Evolutionary conservation across 2,329 filamentous ascomycete genomes (phyloP).

Genomic region (Coleophoma cylindrospora): DNA sequence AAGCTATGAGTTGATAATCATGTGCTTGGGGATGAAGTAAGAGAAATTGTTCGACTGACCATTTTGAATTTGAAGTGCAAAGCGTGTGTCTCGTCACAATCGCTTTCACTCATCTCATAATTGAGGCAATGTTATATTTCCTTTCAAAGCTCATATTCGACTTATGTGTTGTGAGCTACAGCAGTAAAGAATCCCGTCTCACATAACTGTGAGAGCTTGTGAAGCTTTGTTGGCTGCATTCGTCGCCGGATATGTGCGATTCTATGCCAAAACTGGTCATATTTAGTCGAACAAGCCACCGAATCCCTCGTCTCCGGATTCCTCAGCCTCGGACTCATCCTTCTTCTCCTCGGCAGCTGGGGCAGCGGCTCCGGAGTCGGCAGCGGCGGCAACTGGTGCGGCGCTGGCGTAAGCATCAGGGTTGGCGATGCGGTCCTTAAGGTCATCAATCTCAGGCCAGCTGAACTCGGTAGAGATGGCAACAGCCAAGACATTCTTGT

Average conservation of each 20-base stretch:
- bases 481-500: slow-evolving; percentile 94
- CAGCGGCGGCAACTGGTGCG: slow-evolving; percentile 63
- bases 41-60: slow-evolving; percentile 17
- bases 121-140: background rate
- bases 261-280: slow-evolving; percentile 15
- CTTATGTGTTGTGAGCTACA: slow-evolving; percentile 4
- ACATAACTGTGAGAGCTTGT: too few species aligned
- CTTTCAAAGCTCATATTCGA: slow-evolving; percentile 3
- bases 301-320: slow-evolving; percentile 60
- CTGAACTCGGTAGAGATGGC: slow-evolving; percentile 86
- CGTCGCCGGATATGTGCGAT: background rate
- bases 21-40: slow-evolving; percentile 11
- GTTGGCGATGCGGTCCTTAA: slow-evolving; percentile 99
- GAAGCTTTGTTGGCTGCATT: too few species aligned
- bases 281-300: slow-evolving; percentile 72
- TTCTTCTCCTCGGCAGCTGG: slow-evolving; percentile 54
- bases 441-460: slow-evolving; percentile 93
- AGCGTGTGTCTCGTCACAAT: background rate
- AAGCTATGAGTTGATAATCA: slow-evolving; percentile 32
- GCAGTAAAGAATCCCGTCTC: too few species aligned
- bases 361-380: slow-evolving; percentile 43
- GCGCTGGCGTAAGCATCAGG: slow-evolving; percentile 90
- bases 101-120: slow-evolving; percentile 1
- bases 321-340: slow-evolving; percentile 62
- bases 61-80: slow-evolving; percentile 4